Base-by-base conservation (phyloP, 2,329 filamentous ascomycete species). In the Colletotrichum tropicicola region DNA sequence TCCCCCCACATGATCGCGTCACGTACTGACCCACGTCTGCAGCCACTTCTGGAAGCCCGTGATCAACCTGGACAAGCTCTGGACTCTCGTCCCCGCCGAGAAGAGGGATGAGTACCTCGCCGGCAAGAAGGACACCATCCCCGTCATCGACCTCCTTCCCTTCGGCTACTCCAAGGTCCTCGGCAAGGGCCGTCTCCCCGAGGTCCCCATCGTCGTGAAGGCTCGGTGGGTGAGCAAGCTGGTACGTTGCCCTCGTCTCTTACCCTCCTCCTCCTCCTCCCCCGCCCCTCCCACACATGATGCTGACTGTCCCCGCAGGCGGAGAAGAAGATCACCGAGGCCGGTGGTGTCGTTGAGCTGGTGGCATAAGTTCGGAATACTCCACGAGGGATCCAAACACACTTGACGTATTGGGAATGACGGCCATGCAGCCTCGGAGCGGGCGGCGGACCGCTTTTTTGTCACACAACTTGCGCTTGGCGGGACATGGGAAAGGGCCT, bases 21-120 rank as follows among this genome's bases (percentile, higher is more conserved):
- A 21, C 25, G 28, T 39, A 48, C 64, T 68, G 51, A 68, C 56
- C 37, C 28, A 35, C 12, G 12, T 10, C 43, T 21, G 2, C n/a
- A 68, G 67, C 88, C 92, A 97, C 80, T 94, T 95, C 89, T 99
- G 95, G 96, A 98, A 97, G 88, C 96, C 96, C 73, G 89, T 93
- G 75, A 92, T 99, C 91, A 99, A 99, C 89, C 87, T 99, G 76
- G 96, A 98, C 86, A 99, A 98, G 95, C 92, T 99, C 73, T 97
- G 94, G 93, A 92, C 94, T 68, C 93, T 99, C 78, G 90, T 99
- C 79, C 96, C 97, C 79, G 83, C 85, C 73, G 96, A 99, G 86
- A 90, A 93, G 82, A 95, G 97, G 78, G 94, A 97, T 52, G 90
- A 93, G 83, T 98, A 98, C 89, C 82, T 98, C 77, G 83, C 83